Evolutionary conservation across 192 early-diverging fungal species (phyloP).

Genomic region (Gorgonomyces haynaldii): DNA sequence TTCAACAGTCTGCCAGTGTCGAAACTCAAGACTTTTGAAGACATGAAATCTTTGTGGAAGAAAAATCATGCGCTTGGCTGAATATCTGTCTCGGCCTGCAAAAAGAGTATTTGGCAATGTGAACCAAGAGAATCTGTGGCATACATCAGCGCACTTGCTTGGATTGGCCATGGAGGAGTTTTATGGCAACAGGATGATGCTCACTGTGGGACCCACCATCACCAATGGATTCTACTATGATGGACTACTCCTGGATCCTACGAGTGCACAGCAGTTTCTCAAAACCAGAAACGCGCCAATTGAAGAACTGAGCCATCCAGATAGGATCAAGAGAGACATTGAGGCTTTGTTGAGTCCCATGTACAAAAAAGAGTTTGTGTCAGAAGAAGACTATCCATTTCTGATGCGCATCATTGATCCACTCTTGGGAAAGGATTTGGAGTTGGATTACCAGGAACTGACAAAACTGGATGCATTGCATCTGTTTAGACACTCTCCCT

Average conservation of each 20-base stretch:
- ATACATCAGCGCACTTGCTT: slow-evolving; percentile 58
- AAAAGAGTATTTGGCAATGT: too few relatives aligned
- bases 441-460: slow-evolving; percentile 57
- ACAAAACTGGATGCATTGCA: slow-evolving; percentile 41
- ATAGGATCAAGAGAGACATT: slow-evolving; percentile 6
- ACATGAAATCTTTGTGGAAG: too few relatives aligned
- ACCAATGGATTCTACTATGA: slow-evolving; percentile 73
- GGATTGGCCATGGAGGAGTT: slow-evolving; percentile 59
- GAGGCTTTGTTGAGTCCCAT: background rate
- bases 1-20: too few relatives aligned
- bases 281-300: slow-evolving; percentile 8
- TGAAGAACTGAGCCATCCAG: slow-evolving; percentile 9
- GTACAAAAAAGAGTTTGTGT: slow-evolving; percentile 27
- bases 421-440: slow-evolving; percentile 36
- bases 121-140: slow-evolving; percentile 51
- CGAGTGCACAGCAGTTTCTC: slow-evolving; percentile 7
- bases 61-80: too few relatives aligned
- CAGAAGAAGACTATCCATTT: slow-evolving; percentile 35
- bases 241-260: slow-evolving; percentile 43
- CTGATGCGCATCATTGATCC: slow-evolving; percentile 40
- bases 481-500: slow-evolving; percentile 60
- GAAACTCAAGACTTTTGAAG: too few relatives aligned
- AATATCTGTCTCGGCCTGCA: too few relatives aligned
- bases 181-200: slow-evolving; percentile 53
- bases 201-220: slow-evolving; percentile 61